Evolutionary conservation across 768 basidiomycete species (phyloP).

Genomic region (Chalciporus piperatus): DNA sequence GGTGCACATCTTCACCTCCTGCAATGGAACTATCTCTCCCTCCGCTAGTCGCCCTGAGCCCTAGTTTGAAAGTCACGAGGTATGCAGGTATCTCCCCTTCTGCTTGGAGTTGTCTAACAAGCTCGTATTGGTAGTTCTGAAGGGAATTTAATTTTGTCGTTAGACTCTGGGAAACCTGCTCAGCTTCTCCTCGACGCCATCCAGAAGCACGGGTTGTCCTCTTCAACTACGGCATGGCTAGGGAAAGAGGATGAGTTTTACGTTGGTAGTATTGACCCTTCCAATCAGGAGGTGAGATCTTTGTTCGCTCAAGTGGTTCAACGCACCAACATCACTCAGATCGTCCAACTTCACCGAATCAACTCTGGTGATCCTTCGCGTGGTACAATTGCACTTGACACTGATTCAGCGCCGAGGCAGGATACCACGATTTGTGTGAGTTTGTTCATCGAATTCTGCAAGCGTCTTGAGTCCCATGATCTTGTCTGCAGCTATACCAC

Average conservation of each 20-base stretch:
- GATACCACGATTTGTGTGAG: conserved; percentile 55
- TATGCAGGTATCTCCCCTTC: conserved; percentile 23
- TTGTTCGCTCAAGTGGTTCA: not conserved
- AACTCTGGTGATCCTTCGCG: conserved; percentile 71
- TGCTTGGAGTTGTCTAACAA: not conserved
- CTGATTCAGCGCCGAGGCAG: conserved; percentile 45
- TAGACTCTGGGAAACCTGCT: conserved; percentile 60
- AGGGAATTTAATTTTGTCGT: conserved; percentile 66
- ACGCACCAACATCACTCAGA: conserved; percentile 25
- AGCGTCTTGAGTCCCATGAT: not conserved
- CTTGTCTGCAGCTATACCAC: conserved; percentile 41
- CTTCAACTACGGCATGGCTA: conserved; percentile 14
- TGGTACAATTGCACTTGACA: conserved; percentile 61
- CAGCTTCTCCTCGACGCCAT: conserved; percentile 57
- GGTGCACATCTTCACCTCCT: conserved; percentile 9
- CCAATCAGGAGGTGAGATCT: conserved; percentile 11
- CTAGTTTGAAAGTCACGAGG: conserved; percentile 52
- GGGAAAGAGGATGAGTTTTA: conserved; percentile 61
- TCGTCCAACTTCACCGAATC: conserved; percentile 52
- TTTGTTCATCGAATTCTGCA: not conserved
- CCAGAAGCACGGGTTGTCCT: conserved; percentile 33
- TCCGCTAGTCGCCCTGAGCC: conserved; percentile 44
- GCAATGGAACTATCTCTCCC: conserved; percentile 31
- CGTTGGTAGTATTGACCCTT: conserved; percentile 39
- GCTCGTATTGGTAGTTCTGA: conserved; percentile 41